Evolutionary conservation across 805 yeast species (phyloP), one percentile per base, ranked within the genome.

Genomic region (Maudiozyma turicensis): DNA sequence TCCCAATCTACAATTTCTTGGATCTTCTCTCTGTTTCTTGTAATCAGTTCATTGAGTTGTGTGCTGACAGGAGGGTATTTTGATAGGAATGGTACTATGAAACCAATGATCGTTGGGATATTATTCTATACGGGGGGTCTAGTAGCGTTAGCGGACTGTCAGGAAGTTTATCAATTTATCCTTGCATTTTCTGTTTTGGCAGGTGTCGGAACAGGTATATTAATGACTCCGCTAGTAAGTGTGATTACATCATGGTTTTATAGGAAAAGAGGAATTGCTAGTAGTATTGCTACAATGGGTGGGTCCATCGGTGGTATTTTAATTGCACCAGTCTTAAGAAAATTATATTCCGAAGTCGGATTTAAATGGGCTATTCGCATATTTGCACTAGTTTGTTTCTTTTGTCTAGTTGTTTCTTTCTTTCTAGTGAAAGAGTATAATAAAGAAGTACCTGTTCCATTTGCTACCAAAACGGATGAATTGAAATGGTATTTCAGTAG

Each of bases 171-270:
- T 68, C 86, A 83, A 50, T 84, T 83, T 55, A 72, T 84, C 14
- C 60, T 83, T 28, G 70, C 82, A 32, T 79, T 82, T 57, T 78
- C 81, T 3, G 53, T 82, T 1, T 68, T 75, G 26, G 66, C 74
- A 40, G 89, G 87, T 3, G 52, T 75, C 5, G 87, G 86, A 0
- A 72, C 77, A 37, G 84, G 84, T 1, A 65, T 81, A 34, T 69
- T 82, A 34, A 74, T 80, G 66, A 74, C 81, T 7, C 87, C 88
- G 0, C 61, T 80, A 37, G 70, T 83, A 2, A 76, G 85, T 6
- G 79, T 78, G 14, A 72, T 82, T 0, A 77, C 81, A 29, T 86
- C 84, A 51, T 84, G 86, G 82, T 84, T 83, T 60, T 65, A 70
- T 38, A 66, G 64, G 34, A 80, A 72, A 55, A 69, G 89, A 56